Evolutionary conservation across 2,329 filamentous ascomycete species (phyloP).

Genomic region (Meredithiella fracta): DNA sequence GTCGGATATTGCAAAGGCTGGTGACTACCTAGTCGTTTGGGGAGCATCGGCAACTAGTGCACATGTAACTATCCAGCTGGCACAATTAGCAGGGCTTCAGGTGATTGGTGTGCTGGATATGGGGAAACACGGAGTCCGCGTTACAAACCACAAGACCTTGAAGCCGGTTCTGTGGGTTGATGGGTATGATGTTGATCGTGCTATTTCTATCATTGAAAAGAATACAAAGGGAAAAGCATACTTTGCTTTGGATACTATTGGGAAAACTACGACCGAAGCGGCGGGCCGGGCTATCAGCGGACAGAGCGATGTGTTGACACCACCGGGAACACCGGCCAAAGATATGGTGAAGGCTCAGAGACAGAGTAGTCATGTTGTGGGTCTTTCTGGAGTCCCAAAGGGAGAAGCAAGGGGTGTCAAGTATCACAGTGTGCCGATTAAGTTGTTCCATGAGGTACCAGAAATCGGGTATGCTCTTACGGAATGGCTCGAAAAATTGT

Average conservation of each 20-base stretch:
- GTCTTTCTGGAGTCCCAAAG: conserved; percentile 52
- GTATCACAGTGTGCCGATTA: conserved; percentile 56
- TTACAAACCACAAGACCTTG: conserved; percentile 29
- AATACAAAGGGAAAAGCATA: conserved; percentile 40
- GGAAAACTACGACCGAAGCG: conserved; percentile 43
- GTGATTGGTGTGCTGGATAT: conserved; percentile 52
- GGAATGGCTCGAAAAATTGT: conserved; percentile 49
- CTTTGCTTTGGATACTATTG: conserved; percentile 53
- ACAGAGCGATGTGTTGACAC: conserved; percentile 13
- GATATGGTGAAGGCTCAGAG: background rate
- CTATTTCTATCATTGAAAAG: conserved; percentile 44
- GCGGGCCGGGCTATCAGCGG: conserved; percentile 37
- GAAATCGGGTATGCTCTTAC: conserved; percentile 46
- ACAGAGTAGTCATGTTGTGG: conserved; percentile 40
- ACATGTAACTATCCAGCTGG: conserved; percentile 49
- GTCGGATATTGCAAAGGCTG: conserved; percentile 31
- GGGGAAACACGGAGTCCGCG: conserved; percentile 45
- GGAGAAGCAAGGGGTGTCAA: conserved; percentile 20
- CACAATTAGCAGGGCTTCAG: conserved; percentile 45
- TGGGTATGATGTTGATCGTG: conserved; percentile 47
- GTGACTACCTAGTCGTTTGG: conserved; percentile 61
- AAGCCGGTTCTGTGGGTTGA: conserved; percentile 51
- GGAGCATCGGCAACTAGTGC: conserved; percentile 56
- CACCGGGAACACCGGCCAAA: background rate
- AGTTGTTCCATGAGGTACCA: conserved; percentile 54